phyloP scores from a whole-genome alignment of 768 basidiomycete species.

The Boletus vinaceobasis region DNA sequence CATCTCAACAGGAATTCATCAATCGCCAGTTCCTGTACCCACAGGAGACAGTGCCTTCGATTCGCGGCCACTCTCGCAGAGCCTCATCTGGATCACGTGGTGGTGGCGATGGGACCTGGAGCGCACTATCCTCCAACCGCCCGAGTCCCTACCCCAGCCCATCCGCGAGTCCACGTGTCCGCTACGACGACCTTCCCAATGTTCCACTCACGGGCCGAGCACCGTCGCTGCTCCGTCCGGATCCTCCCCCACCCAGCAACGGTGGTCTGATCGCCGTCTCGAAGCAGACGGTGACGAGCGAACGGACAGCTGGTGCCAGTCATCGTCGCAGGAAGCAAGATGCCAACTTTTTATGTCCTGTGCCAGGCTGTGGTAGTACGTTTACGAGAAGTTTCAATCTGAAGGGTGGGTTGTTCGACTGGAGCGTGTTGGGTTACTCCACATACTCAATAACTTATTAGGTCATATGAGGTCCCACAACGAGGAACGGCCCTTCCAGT shows the following conservation, averaged over 20 bases:
- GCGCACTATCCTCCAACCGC: conserved; percentile 37
- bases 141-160: conserved; percentile 68
- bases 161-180: conserved; percentile 57
- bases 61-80: conserved; percentile 42
- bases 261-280: conserved; percentile 31
- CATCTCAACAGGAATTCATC: conserved; percentile 43
- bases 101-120: conserved; percentile 30
- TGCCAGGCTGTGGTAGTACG: conserved; percentile 80
- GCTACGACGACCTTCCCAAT: conserved; percentile 48
- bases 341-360: conserved; percentile 80
- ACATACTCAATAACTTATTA: conserved; percentile 26
- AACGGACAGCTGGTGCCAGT: conserved; percentile 83
- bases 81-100: conserved; percentile 40
- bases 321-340: conserved; percentile 84
- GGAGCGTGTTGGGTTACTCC: conserved; percentile 9
- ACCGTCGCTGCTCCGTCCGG: conserved; percentile 22
- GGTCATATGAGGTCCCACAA: conserved; percentile 95
- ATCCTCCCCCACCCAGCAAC: conserved; percentile 3
- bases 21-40: conserved; percentile 43
- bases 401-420: conserved; percentile 54
- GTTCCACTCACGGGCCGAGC: conserved; percentile 26
- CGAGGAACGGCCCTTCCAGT: conserved; percentile 92
- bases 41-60: conserved; percentile 33
- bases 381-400: conserved; percentile 93
- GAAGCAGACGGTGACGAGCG: conserved; percentile 87